These are phyloP conservation scores for Micromonas commoda DNA, from an alignment of 139 green algal genomes.

Conservation along the genomic window DNA sequence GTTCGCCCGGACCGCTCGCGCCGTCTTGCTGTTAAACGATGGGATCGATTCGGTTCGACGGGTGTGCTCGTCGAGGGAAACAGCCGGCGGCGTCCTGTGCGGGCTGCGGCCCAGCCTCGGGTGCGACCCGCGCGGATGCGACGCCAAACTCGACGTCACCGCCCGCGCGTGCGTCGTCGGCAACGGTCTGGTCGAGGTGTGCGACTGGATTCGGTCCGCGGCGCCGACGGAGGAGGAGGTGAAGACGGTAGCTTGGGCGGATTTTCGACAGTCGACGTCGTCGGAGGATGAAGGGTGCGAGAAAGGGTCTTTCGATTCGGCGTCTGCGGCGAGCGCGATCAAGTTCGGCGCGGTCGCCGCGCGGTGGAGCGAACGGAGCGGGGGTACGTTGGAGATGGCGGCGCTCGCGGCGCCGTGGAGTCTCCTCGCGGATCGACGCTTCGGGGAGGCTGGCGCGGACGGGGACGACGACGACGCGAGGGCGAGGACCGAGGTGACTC, in stretches of 20 bases:
- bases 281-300: not conserved
- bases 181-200: not conserved
- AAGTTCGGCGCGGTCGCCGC: not conserved
- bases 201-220: not conserved
- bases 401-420: not conserved
- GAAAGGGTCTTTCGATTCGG: not conserved
- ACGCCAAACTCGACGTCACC: not conserved
- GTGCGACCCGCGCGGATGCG: not conserved
- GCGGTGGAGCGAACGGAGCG: not conserved
- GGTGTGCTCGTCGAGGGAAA: not conserved
- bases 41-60: too few species aligned
- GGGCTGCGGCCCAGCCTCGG: not conserved
- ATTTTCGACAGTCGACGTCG: not conserved
- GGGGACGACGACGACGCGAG: not conserved
- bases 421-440: not conserved
- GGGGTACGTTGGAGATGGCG: not conserved
- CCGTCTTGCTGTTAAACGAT: too few species aligned
- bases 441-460: not conserved
- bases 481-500: not conserved
- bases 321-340: not conserved
- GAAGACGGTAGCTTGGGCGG: not conserved
- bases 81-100: not conserved
- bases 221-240: slow-evolving; percentile 6
- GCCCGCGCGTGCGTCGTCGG: not conserved
- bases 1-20: too few species aligned